A percentile compares a stretch with the other conserved stretches of the same genome.
Evolutionary conservation across 1,139 yeast genomes (phyloP).

Genomic region (Zhuliangozyma blackwelliae): DNA sequence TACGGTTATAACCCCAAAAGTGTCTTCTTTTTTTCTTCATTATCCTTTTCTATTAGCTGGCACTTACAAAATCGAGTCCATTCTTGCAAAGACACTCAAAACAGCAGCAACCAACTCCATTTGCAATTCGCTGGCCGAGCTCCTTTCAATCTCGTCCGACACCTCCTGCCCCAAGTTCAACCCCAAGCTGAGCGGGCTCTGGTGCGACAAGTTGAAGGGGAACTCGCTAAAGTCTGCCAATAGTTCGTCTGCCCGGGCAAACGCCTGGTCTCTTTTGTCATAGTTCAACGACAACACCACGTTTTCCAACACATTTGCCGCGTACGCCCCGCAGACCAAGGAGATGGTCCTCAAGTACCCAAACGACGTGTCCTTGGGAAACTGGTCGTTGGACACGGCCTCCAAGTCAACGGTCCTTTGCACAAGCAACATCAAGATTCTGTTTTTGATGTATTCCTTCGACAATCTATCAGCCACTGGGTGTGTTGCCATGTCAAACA

Average conservation of each 20-base stretch:
- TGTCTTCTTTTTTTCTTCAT: no score
- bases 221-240: slow-evolving; percentile 76
- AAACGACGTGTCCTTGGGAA: slow-evolving; percentile 67
- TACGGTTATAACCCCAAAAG: no score
- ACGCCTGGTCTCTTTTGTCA: slow-evolving; percentile 90
- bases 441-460: slow-evolving; percentile 74
- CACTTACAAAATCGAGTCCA: slow-evolving; percentile 47
- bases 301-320: slow-evolving; percentile 94
- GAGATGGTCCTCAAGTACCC: slow-evolving; percentile 74
- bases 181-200: slow-evolving; percentile 69
- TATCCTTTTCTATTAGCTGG: neutral
- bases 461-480: slow-evolving; percentile 83
- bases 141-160: slow-evolving; percentile 60
- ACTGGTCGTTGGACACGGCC: slow-evolving; percentile 48
- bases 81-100: slow-evolving; percentile 53
- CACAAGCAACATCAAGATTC: slow-evolving; percentile 68
- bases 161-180: slow-evolving; percentile 70
- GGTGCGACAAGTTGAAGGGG: slow-evolving; percentile 64
- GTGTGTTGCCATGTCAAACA: slow-evolving; percentile 98
- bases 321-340: slow-evolving; percentile 84
- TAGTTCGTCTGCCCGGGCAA: slow-evolving; percentile 88
- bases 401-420: slow-evolving; percentile 62
- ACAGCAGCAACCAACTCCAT: slow-evolving; percentile 93
- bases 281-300: slow-evolving; percentile 74
- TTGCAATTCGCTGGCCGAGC: slow-evolving; percentile 55